phyloP scores from a whole-genome alignment of 495 filamentous ascomycete species.

The Bombardia bombarda region DNA sequence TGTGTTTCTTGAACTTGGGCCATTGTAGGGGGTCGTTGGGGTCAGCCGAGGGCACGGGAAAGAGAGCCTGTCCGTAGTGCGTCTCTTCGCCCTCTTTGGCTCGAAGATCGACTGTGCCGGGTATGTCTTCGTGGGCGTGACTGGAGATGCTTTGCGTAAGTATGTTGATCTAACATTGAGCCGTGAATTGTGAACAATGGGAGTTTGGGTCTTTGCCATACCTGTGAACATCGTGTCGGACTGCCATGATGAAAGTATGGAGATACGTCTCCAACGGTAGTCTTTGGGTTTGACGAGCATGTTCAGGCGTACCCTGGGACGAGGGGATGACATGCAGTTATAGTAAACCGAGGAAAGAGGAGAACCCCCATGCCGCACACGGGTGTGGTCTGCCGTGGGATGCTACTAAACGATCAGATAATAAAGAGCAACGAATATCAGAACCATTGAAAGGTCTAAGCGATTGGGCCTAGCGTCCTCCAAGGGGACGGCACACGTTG shows the following conservation, averaged over 20 bases:
- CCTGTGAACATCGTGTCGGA: conserved; percentile 6
- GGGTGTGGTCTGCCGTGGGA: no score
- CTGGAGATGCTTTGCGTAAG: no score
- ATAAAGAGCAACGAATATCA: no score
- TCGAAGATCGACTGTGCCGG: conserved; percentile 49
- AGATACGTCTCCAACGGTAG: background rate
- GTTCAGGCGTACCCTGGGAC: background rate
- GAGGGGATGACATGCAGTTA: background rate
- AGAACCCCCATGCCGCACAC: no score
- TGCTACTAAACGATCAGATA: no score
- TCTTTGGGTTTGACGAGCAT: background rate
- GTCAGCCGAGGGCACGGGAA: conserved; percentile 50
- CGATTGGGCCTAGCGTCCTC: no score
- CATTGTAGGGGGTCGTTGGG: conserved; percentile 56
- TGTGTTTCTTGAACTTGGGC: conserved; percentile 47
- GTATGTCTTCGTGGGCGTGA: conserved; percentile 52
- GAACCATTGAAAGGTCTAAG: no score
- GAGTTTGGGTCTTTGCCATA: background rate
- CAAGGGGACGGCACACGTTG: no score
- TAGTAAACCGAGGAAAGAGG: no score
- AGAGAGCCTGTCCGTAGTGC: conserved; percentile 51
- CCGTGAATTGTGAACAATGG: no score
- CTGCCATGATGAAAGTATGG: background rate
- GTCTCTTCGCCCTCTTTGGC: conserved; percentile 50
- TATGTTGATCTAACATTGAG: no score